Base-by-base conservation (phyloP, 179 eudicot genomes). In the Spergularia azorica region DNA sequence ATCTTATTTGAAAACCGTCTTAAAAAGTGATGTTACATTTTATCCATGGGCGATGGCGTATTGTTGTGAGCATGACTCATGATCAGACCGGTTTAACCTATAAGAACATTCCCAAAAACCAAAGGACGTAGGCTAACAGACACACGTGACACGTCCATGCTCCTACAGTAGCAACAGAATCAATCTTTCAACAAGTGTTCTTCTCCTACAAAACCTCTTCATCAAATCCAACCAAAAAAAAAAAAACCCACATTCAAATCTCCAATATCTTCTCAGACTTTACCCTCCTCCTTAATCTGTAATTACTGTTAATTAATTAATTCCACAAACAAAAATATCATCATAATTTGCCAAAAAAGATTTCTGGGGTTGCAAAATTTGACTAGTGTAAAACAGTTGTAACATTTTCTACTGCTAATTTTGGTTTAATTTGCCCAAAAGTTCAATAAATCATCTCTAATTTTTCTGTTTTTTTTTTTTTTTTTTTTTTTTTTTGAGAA, bases 121-220 rank as follows among this genome's bases (percentile, higher is more conserved):
- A 9, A 32, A 10, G 72, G 32, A 39, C 52, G 15, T 6, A 18
- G 46, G 43, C 41, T 14, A 78, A 55, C 32, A 41, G 76, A 73
- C 84, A 81, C 72, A 68, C 21, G 21, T 21, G 21, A 21, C 21
- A 21, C 60, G 84, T 77, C 63, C 55, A 77, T 81, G 41, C 71
- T 52, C 9, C 61, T 7, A 66, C 36, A 13, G 55, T 5, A 51
- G 64, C 66, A 75, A 50, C 58, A 55, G 4, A 11, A 61, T 71
- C 63, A 59, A 50, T 52, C 26, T 67, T 6, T 38, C 16, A 60
- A 81, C 78, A 81, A 39, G 75, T 73, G 84, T 21, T 62, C 58
- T 55, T 38, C 46, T 48, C 26, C 55, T 9, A n/a, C 12, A 62
- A 65, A 38, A 39, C 78, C 39, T 2, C 2, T 1, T 36, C 39